Base-by-base conservation (phyloP, 83 land plant genomes). In the Larix sibirica region DNA sequence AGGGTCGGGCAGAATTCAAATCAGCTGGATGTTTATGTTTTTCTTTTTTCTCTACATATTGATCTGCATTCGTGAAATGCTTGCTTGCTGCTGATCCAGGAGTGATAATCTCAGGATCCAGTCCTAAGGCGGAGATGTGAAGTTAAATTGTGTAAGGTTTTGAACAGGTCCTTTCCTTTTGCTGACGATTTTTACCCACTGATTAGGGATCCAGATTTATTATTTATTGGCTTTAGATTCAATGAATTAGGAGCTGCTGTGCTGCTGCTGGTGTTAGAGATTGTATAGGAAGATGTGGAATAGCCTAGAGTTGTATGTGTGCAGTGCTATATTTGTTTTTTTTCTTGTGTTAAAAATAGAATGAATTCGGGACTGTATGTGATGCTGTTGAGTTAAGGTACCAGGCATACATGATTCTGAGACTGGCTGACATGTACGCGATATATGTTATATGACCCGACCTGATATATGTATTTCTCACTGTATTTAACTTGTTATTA, bases 221-320 rank as follows among this genome's bases (percentile, higher is more conserved):
- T 74, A 74, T 74, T 74, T 74, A 74, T 74, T 74, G 77, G 77
- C 47, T 74, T 47, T 74, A 74, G 54, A 74, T 20, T 73, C 40
- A 44, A 12, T 16, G 73, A 74, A 42, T 44, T 74, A 74, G 77
- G 77, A 16, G 9, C 50, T 47, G 59, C 59, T 54, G 58, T 74
- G 40, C 58, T n/a, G 77, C 16, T 54, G 77, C 23, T 74, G 40
- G 26, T n/a, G 77, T 12, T 8, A 74, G 58, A 74, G 54, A 74
- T 74, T 74, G 77, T 74, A 74, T 74, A 47, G 77, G 77, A 44
- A 74, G 56, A 23, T 74, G 77, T 74, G 44, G 56, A 74, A 74
- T 74, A 44, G 77, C 21, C 12, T 20, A 44, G 75, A 36, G 75
- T 47, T 70, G 75, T 54, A 44, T 71, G 76, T 71, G 77, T 47